Evolutionary conservation across 2,329 filamentous ascomycete species (phyloP).

Genomic region (Neonectria magnoliae): DNA sequence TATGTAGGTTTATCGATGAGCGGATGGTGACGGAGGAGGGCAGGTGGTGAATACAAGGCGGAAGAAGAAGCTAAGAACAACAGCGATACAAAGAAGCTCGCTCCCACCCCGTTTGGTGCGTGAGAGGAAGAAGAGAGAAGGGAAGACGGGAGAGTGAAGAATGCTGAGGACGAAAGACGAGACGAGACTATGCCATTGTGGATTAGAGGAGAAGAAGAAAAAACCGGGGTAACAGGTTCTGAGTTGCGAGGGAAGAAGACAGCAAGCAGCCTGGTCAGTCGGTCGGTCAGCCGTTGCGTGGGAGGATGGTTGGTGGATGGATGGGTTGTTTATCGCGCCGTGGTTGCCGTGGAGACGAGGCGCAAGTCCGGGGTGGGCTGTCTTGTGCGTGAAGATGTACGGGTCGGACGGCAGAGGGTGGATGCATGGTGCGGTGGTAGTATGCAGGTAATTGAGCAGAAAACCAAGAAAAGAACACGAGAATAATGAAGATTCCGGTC

Average conservation of each 20-base stretch:
- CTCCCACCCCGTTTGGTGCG: constrained; percentile 23
- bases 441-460: constrained; percentile 2
- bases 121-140: constrained; percentile 22
- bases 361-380: constrained; percentile 12
- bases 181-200: constrained; percentile 40
- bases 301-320: constrained; percentile 12
- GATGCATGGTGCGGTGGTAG: constrained; percentile 13
- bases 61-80: constrained; percentile 10
- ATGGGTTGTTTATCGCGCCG: constrained; percentile 40
- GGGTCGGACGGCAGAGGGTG: constrained; percentile 10
- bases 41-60: not conserved
- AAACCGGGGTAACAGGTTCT: constrained; percentile 35
- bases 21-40: not conserved
- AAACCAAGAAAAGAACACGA: constrained; percentile 8
- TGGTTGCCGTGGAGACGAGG: constrained; percentile 39
- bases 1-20: constrained; percentile 2
- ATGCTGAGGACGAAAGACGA: constrained; percentile 19
- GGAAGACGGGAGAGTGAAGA: constrained; percentile 26
- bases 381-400: constrained; percentile 34
- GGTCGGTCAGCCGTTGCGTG: constrained; percentile 36
- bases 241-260: constrained; percentile 23
- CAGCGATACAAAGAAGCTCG: constrained; percentile 10
- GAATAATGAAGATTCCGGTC: not conserved
- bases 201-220: constrained; percentile 20
- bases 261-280: constrained; percentile 16